These are phyloP conservation scores for sunflower (Helianthus annuus) DNA, from an alignment of 129 eudicot species.

Conservation along the genomic window HanXRQr2.0-SUNRISE NC_035444.2:76444469-76444968, in stretches of 20 bases:
- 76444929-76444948: too few species aligned
- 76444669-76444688: constrained; percentile 9
- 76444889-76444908: too few species aligned
- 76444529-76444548: constrained; percentile 15
- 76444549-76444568: constrained; percentile 9
- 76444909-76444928: too few species aligned
- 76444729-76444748: neutral
- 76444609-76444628: constrained; percentile 3
- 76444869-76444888: too few species aligned
- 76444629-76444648: constrained; percentile 10
- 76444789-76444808: too few species aligned
- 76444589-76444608: neutral
- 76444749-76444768: neutral
- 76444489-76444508: constrained; percentile 12
- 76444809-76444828: too few species aligned
- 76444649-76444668: constrained; percentile 6
- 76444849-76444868: too few species aligned
- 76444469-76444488: constrained; percentile 7
- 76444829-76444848: too few species aligned
- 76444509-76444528: constrained; percentile 5
- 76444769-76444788: neutral
- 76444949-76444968: too few species aligned
- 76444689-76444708: neutral
- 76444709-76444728: neutral
- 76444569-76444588: neutral